Base-by-base conservation (phyloP, 352 stramenopile species). In the Pythium chondricola region DNA sequence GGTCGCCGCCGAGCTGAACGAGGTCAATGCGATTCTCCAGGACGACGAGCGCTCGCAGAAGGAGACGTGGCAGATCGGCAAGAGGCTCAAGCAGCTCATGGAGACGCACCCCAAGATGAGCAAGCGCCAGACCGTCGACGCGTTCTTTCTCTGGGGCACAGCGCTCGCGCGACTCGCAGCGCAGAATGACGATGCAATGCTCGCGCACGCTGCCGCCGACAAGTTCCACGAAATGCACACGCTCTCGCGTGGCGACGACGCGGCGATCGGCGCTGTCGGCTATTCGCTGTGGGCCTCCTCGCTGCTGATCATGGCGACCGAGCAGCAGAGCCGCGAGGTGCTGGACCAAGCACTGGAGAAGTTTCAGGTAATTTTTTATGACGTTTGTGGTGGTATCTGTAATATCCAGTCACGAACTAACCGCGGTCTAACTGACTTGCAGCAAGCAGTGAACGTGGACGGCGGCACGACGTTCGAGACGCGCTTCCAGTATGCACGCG, bases 21-120 rank as follows among this genome's bases (percentile, higher is more conserved):
- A 60, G 22, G 57, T 70, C 10, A 74, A 74, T 32, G 56, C 56
- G 13, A 60, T 68, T 40, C 58, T 74, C 16, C 65, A 74, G 37
- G 45, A 56, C 37, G 65, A 74, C 37, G 53, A 68, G 32, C 48
- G 46, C 11, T 68, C 60, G 25, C 60, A 68, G 49, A 64, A 64
- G 22, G 81, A 93, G 43, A 90, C 78, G 11, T 93, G 81, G 78
- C 76, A 88, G 64, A 88, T 93, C 52, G 78, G 81, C 38, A 93
- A 93, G 58, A 70, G 81, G 6, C 62, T 93, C 33, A 93, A 93
- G 61, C 76, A 71, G 51, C 58, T 90, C 38, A 68, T 93, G 51
- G 81, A 93, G 45, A 56, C 38, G 32, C 59, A 88, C 46, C 69
- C 71, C 20, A 27, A 50, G 5, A 70, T 93, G 61, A 52, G 63